Conservation (phyloP, 2,329 filamentous ascomycete genomes). For the Cladorrhinum sp. region DNA sequence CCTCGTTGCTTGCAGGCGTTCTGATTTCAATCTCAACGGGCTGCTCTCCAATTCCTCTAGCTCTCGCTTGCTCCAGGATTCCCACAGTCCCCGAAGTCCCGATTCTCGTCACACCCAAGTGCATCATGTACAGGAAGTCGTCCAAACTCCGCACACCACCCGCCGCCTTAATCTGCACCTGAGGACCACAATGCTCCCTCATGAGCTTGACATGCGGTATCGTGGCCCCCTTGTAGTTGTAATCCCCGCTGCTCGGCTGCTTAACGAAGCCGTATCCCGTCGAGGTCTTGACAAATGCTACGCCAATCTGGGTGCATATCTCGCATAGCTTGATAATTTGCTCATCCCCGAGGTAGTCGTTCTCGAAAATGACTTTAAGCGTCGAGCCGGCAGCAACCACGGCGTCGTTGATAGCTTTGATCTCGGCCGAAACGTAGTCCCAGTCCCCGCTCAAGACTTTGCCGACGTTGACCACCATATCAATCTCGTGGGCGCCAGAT, state of each 20-base stretch:
- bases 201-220: slow-evolving; percentile 52
- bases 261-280: slow-evolving; percentile 62
- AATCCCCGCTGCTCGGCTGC: slow-evolving; percentile 46
- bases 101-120: slow-evolving; percentile 52
- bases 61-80: slow-evolving; percentile 52
- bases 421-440: slow-evolving; percentile 54
- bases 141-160: slow-evolving; percentile 57
- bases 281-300: slow-evolving; percentile 60
- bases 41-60: slow-evolving; percentile 31
- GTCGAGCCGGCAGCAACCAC: slow-evolving; percentile 36
- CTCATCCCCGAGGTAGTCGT: slow-evolving; percentile 50
- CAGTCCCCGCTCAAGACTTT: slow-evolving; percentile 56
- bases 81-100: slow-evolving; percentile 53
- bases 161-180: slow-evolving; percentile 56
- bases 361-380: slow-evolving; percentile 63
- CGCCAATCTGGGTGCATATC: slow-evolving; percentile 49
- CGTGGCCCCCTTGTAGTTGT: slow-evolving; percentile 54
- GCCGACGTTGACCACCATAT: slow-evolving; percentile 61
- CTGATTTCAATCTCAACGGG: slow-evolving; percentile 13
- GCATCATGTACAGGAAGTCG: slow-evolving; percentile 53
- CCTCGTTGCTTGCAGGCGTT: not conserved
- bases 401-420: slow-evolving; percentile 47
- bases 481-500: slow-evolving; percentile 53
- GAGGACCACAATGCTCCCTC: slow-evolving; percentile 41
- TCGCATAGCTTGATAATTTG: slow-evolving; percentile 52